Conservation (phyloP, 768 basidiomycete species). For the Tricholoma matsutake region DNA sequence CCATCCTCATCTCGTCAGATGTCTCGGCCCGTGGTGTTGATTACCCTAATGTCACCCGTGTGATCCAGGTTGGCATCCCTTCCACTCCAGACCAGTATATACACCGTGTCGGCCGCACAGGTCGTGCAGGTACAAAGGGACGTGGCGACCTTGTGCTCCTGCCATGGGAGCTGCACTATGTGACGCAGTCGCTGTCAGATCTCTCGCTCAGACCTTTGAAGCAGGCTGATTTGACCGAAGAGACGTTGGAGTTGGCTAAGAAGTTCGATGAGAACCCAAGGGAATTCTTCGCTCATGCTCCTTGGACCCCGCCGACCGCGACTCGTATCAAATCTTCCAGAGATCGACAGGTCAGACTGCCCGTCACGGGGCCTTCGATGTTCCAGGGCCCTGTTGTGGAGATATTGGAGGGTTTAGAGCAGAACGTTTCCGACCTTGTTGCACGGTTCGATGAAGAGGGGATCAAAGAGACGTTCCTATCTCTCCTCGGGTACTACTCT, state of each 20-base stretch:
- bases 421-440: slow-evolving; percentile 28
- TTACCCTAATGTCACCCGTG: slow-evolving; percentile 84
- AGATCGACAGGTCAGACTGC: background rate
- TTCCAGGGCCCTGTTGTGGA: slow-evolving; percentile 15
- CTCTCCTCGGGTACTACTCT: slow-evolving; percentile 72
- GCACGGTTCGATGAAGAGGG: slow-evolving; percentile 44
- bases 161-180: slow-evolving; percentile 75
- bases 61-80: slow-evolving; percentile 90
- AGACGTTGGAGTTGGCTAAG: slow-evolving; percentile 45
- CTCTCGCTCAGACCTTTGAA: slow-evolving; percentile 69
- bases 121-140: slow-evolving; percentile 59
- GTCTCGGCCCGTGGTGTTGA: slow-evolving; percentile 88
- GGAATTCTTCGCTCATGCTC: slow-evolving; percentile 27
- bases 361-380: slow-evolving; percentile 7
- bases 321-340: background rate
- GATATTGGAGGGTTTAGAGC: slow-evolving; percentile 26
- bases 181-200: slow-evolving; percentile 55
- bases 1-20: slow-evolving; percentile 81
- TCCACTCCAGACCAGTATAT: slow-evolving; percentile 67
- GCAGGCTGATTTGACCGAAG: slow-evolving; percentile 40
- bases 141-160: slow-evolving; percentile 79
- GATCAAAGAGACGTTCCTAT: slow-evolving; percentile 59
- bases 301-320: background rate
- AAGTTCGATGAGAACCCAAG: slow-evolving; percentile 44
- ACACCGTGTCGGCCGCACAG: slow-evolving; percentile 85